Evolutionary conservation across 768 basidiomycete genomes (phyloP), one percentile per base, ranked within the genome.

Genomic region (Termitomyces sp.): DNA sequence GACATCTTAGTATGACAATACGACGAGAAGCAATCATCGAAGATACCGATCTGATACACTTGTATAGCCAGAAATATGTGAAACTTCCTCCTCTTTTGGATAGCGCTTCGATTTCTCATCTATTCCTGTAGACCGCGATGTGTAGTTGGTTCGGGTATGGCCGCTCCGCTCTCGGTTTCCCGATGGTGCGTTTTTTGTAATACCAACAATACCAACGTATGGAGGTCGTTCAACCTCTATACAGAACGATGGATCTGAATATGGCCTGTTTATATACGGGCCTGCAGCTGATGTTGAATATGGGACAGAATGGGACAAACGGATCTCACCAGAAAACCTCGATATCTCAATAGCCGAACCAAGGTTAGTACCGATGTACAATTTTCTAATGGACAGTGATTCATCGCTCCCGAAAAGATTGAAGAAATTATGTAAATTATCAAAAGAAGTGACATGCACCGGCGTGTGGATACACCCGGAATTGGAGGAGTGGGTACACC

Each of bases 401-500:
- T 34, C 6, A 49, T 9, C 35, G 1, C 15, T 40, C 38, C 5
- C 47, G 38, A 37, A 30, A 10, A 79, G 77, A 51, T 58, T 77
- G 32, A 61, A 58, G 22, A 74, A 72, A 58, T 57, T 82, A 35
- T 68, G 68, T 17, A 59, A 70, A 55, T 57, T 77, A 32, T 70
- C 68, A 6, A 54, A 65, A 9, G 53, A 70, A 3, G 67, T 72
- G 7, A 57, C 65, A n/a, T 72, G 75, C 37, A 59, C 74, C 5
- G 67, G 69, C 1, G 66, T 78, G 2, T 67, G 70, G 32, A 66
- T 72, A 21, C 66, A 75, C n/a, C 58, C 66, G 1, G 68, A 70
- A 15, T 60, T 79, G 24, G 77, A 80, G 40, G 72, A 77, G 26
- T 82, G 81, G 82, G 74, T 77, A 2, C 77, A 82, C 56, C 62